Evolutionary conservation across 164 flowering plant species (phyloP), one percentile per base, ranked within the genome.

Genomic region (Aristolochia californica): DNA sequence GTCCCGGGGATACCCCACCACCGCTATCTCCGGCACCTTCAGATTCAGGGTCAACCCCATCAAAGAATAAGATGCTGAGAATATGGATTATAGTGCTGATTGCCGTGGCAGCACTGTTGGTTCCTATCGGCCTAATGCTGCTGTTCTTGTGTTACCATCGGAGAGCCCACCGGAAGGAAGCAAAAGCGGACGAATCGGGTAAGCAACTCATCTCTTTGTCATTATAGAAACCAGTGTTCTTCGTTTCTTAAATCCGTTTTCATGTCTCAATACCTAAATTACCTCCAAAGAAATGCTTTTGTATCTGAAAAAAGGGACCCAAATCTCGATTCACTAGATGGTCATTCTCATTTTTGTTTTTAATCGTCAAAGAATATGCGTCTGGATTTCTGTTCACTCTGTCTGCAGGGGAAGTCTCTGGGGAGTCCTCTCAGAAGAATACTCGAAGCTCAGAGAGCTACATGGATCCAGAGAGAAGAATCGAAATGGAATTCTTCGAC

Each of bases 401-500:
- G 30, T 16, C 24, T 53, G 58, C 34, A 69, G 77, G 67, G 44
- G 68, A 60, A 12, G 60, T 21, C 23, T 26, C 38, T 8, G 47
- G 59, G 17, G 14, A 43, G 62, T 9, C 28, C 45, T 54, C 20
- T n/a, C 73, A 64, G 20, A 69, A 63, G 59, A 65, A 24, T 59
- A 24, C 21, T 30, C 40, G 50, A 13, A 55, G 59, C 34, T 56
- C 70, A 0, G 59, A 49, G 54, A 73, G 63, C 57, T 45, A 23
- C 14, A 72, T 58, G 5, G 84, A 75, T 43, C 69, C 67, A 5
- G 80, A 74, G 57, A 74, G 70, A 47, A 49, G 30, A 26, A 66
- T 59, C 16, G 75, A 70, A 23, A 25, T 83, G 23, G 74, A 68
- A 15, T 78, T 85, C 48, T 71, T 78, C 13, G 75, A 77, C 66